phyloP scores from a whole-genome alignment of 2,329 filamentous ascomycete species.

The Hymenoscyphus salicellus region DNA sequence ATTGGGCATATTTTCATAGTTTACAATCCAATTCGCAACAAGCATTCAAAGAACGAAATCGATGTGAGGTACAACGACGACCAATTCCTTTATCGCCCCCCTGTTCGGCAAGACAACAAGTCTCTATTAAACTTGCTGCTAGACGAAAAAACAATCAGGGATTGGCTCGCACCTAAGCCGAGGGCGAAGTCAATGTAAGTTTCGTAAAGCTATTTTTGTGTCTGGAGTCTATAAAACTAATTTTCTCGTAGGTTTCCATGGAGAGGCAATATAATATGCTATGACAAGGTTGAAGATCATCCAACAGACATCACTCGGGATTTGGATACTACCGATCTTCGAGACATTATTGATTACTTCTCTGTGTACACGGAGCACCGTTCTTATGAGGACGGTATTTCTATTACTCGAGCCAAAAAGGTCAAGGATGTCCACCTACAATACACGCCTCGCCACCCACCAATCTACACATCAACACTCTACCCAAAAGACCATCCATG shows the following conservation, averaged over 20 bases:
- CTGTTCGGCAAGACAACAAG: too few species aligned
- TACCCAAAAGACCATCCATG: slow-evolving; percentile 49
- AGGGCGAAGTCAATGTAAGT: neutral
- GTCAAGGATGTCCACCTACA: neutral
- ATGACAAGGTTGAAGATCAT: too few species aligned
- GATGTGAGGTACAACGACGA: neutral
- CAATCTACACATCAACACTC: neutral
- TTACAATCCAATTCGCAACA: neutral
- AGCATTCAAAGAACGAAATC: neutral
- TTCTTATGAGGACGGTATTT: too few species aligned
- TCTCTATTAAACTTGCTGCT: neutral
- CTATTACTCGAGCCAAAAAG: neutral
- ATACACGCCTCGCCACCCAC: neutral
- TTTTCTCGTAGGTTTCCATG: neutral
- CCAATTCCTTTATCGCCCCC: too few species aligned
- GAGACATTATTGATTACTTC: neutral
- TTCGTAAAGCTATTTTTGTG: too few species aligned
- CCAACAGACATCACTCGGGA: too few species aligned
- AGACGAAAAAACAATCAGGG: neutral
- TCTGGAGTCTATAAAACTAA: too few species aligned
- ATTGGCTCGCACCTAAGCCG: neutral
- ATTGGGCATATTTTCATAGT: neutral
- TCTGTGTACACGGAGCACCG: too few species aligned
- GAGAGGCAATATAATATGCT: neutral
- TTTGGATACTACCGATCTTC: neutral